phyloP scores from a whole-genome alignment of 352 stramenopile genomes.

The Paralagenidium karlingii region DNA sequence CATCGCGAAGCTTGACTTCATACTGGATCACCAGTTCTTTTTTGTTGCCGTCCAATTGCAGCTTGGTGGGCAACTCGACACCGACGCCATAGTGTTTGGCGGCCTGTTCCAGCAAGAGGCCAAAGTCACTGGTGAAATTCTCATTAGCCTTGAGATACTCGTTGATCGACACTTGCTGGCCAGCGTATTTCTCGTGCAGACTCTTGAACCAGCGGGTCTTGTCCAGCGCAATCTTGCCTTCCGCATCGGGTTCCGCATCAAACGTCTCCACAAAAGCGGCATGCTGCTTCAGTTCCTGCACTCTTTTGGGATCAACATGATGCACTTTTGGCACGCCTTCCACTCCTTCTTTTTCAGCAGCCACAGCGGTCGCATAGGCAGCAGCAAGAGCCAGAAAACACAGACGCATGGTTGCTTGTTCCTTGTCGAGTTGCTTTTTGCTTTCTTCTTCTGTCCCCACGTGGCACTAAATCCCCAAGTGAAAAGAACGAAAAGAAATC shows the following conservation, averaged over 20 bases:
- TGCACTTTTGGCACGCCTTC: conserved; percentile 12
- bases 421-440: no score
- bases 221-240: conserved; percentile 27
- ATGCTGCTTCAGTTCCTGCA: conserved; percentile 34
- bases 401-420: no score
- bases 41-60: conserved; percentile 47
- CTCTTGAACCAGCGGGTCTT: conserved; percentile 75
- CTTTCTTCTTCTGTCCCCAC: no score
- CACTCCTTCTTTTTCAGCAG: no score
- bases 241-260: conserved; percentile 9
- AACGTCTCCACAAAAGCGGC: conserved; percentile 74
- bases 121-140: conserved; percentile 36
- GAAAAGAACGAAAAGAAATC: no score
- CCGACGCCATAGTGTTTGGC: conserved; percentile 76
- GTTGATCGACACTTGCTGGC: conserved; percentile 50
- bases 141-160: conserved; percentile 44
- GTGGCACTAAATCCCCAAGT: no score
- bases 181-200: conserved; percentile 65
- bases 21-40: conserved; percentile 91
- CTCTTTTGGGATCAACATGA: conserved; percentile 20
- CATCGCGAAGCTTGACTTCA: conserved; percentile 89
- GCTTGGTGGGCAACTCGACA: conserved; percentile 47
- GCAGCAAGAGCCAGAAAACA: no score
- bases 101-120: conserved; percentile 51
- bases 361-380: no score